phyloP scores from a whole-genome alignment of 306 rosid species.

The Argentina anserina region DNA sequence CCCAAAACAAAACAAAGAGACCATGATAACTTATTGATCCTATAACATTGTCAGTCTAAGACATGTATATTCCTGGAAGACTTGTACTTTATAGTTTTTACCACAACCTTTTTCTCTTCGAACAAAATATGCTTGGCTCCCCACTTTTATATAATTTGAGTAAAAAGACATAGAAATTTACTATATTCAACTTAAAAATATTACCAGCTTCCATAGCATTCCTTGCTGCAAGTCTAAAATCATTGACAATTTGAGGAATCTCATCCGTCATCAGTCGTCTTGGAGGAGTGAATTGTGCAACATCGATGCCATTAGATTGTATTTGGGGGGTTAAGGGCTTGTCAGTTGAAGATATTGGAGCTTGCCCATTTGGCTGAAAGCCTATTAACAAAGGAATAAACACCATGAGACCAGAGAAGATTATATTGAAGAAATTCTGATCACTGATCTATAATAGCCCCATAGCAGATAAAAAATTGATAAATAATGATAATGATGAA shows the following conservation, averaged over 20 bases:
- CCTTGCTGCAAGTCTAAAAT: conserved; percentile 54
- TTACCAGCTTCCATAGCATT: conserved; percentile 81
- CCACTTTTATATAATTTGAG: not conserved
- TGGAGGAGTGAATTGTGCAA: conserved; percentile 41
- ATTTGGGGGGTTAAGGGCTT: conserved; percentile 19
- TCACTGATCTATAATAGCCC: too few species aligned
- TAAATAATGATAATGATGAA: too few species aligned
- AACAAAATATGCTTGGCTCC: not conserved
- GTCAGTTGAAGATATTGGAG: not conserved
- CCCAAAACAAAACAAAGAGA: not conserved
- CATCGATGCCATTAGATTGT: conserved; percentile 29
- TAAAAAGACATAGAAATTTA: too few species aligned
- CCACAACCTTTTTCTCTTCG: not conserved
- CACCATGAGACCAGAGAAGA: not conserved
- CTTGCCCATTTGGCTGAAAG: conserved; percentile 14
- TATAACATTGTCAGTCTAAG: not conserved
- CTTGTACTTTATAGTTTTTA: not conserved
- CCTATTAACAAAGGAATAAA: conserved; percentile 14
- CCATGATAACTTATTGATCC: not conserved
- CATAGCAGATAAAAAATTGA: too few species aligned
- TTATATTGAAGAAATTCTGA: too few species aligned
- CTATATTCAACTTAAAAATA: not conserved
- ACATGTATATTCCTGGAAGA: not conserved
- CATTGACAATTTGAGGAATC: conserved; percentile 49
- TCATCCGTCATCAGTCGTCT: conserved; percentile 55